A percentile compares a stretch with the other conserved stretches of the same genome.
Evolutionary conservation across 2,329 filamentous ascomycete species (phyloP).

Genomic region (Pleomassaria siparia): DNA sequence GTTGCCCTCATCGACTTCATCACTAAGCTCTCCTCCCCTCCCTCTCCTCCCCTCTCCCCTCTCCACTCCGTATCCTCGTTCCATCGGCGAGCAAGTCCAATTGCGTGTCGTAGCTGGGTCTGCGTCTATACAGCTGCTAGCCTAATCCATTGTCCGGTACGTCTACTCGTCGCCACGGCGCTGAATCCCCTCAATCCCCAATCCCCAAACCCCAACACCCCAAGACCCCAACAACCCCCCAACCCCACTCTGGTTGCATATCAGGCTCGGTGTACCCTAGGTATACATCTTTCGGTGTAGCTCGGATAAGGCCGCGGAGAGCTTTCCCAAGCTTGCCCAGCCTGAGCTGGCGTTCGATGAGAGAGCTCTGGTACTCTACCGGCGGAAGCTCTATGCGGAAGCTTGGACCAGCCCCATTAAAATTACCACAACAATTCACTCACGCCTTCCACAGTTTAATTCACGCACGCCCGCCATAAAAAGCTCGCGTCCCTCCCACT

Average conservation of each 20-base stretch:
- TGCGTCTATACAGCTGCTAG: slow-evolving; percentile 22
- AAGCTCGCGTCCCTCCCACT: slow-evolving; percentile 7
- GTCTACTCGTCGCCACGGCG: no score
- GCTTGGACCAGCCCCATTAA: slow-evolving; percentile 9
- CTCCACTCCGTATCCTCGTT: slow-evolving; percentile 16
- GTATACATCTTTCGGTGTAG: no score
- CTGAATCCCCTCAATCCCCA: background rate
- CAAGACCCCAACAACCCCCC: background rate
- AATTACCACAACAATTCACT: slow-evolving; percentile 16
- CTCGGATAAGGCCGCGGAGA: no score
- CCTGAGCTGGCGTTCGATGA: background rate
- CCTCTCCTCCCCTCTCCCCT: slow-evolving; percentile 8
- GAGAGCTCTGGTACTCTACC: background rate
- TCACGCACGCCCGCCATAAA: slow-evolving; percentile 3
- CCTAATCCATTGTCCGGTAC: no score
- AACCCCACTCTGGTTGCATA: no score
- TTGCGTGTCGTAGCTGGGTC: slow-evolving; percentile 25
- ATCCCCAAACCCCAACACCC: background rate
- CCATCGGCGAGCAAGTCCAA: slow-evolving; percentile 24
- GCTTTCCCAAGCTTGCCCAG: background rate
- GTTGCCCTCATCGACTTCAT: slow-evolving; percentile 15
- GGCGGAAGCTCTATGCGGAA: background rate
- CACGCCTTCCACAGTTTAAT: slow-evolving; percentile 8
- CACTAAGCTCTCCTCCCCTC: slow-evolving; percentile 4
- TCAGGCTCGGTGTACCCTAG: no score